Percentiles rank a stretch among this genome's conserved stretches.
These are phyloP conservation scores for Pseudozyma hubeiensis DNA, from an alignment of 1,284 basidiomycete species.

Conservation along the genomic window DNA sequence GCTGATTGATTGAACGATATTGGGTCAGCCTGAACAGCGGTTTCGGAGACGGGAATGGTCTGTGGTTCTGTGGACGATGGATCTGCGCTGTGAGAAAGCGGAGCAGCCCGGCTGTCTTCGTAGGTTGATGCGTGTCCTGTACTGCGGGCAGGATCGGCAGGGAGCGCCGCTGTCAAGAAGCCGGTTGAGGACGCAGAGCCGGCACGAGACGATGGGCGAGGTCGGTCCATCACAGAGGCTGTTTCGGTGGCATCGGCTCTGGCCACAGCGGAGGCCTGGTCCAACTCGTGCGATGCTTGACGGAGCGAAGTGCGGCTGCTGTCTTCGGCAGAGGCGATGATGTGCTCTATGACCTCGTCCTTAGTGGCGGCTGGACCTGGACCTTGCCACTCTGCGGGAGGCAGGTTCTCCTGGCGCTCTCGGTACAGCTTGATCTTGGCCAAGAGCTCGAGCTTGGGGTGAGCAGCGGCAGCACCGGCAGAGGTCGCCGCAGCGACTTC, in stretches of 20 bases:
- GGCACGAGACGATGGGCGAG: slow-evolving; percentile 34
- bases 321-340: slow-evolving; percentile 30
- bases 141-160: background rate
- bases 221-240: slow-evolving; percentile 24
- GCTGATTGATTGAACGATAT: background rate
- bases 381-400: slow-evolving; percentile 52
- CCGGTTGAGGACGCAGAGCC: slow-evolving; percentile 26
- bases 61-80: background rate
- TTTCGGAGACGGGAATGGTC: slow-evolving; percentile 4
- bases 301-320: slow-evolving; percentile 25
- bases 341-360: slow-evolving; percentile 49
- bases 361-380: slow-evolving; percentile 49
- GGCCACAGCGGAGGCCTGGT: background rate
- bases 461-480: background rate
- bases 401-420: slow-evolving; percentile 60
- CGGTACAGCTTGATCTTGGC: slow-evolving; percentile 62
- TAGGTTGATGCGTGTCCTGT: background rate
- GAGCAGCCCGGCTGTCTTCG: background rate
- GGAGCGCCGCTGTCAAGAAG: slow-evolving; percentile 8
- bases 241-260: background rate
- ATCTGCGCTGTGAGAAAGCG: background rate
- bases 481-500: slow-evolving; percentile 22
- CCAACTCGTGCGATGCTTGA: slow-evolving; percentile 25
- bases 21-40: background rate
- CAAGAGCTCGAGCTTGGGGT: slow-evolving; percentile 48